Conservation (phyloP, 345 rosid genomes). For the Luvunga scandens region DNA sequence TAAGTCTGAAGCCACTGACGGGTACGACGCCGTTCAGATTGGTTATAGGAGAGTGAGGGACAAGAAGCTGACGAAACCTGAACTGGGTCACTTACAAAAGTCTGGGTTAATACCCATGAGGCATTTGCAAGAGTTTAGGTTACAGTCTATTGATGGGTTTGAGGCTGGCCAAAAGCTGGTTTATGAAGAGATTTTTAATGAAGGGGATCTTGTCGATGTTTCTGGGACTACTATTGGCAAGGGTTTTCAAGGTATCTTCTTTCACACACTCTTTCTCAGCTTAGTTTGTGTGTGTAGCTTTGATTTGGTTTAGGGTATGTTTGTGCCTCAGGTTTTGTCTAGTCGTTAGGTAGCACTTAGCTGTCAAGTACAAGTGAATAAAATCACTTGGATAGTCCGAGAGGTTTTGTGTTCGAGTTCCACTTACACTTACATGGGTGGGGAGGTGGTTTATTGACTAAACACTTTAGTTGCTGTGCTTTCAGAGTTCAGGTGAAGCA, state of each 20-base stretch:
- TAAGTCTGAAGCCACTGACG: conserved; percentile 74
- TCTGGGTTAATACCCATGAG: conserved; percentile 77
- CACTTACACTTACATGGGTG: neutral
- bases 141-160: conserved; percentile 55
- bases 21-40: conserved; percentile 87
- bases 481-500: neutral
- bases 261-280: neutral
- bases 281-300: neutral
- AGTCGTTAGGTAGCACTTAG: too few species aligned
- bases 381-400: neutral
- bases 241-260: conserved; percentile 77
- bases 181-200: conserved; percentile 74
- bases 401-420: neutral
- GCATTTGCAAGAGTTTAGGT: conserved; percentile 82
- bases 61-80: conserved; percentile 84
- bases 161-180: conserved; percentile 65
- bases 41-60: conserved; percentile 89
- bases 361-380: too few species aligned
- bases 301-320: neutral
- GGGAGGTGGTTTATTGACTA: neutral
- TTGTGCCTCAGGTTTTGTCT: neutral
- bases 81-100: conserved; percentile 80
- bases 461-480: neutral
- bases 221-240: conserved; percentile 93
- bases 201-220: conserved; percentile 87